Conservation (phyloP, 495 filamentous ascomycete genomes). For the Neurospora sublineolata region DNA sequence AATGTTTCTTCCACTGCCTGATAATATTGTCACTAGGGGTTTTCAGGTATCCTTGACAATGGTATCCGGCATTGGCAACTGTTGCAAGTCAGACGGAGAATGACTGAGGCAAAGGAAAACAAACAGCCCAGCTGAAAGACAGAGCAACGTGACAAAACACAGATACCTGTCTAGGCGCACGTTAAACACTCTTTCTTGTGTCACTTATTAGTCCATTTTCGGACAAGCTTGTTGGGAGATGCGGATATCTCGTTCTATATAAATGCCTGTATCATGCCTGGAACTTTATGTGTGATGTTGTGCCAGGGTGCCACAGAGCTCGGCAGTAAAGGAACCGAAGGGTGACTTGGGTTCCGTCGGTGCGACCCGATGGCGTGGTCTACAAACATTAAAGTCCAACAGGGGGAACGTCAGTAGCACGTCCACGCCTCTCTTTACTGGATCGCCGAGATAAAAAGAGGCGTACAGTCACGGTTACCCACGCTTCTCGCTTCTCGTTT, state of each 20-base stretch:
- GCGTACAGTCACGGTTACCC: background rate
- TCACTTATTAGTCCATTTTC: background rate
- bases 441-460: background rate
- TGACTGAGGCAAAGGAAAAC: background rate
- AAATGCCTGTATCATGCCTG: background rate
- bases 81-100: background rate
- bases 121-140: background rate
- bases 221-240: background rate
- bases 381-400: background rate
- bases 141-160: background rate
- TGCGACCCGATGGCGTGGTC: background rate
- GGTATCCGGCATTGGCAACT: background rate
- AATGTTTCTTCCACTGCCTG: background rate
- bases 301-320: background rate
- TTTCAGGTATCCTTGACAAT: background rate
- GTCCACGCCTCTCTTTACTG: background rate
- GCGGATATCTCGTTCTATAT: background rate
- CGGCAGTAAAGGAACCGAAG: background rate
- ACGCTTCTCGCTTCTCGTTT: background rate
- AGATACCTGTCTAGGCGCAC: background rate
- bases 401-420: background rate
- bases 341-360: background rate
- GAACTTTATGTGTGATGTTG: background rate
- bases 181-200: background rate
- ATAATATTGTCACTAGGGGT: background rate